Evolutionary conservation across 1,284 basidiomycete species (phyloP).

Genomic region (Bondarzewia mesenterica): DNA sequence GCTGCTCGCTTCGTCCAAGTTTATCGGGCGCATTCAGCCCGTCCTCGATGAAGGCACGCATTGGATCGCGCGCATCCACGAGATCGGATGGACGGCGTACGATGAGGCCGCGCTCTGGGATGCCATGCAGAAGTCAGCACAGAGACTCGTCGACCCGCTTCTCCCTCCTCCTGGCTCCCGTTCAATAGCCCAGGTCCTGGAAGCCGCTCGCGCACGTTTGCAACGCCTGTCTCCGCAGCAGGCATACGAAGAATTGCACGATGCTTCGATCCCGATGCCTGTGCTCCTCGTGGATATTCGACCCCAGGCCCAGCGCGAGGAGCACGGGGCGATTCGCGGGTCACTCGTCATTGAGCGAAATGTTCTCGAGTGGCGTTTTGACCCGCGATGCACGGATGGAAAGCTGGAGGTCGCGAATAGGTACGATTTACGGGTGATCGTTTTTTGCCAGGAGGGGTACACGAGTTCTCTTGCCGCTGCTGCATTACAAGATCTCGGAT

Average conservation of each 20-base stretch:
- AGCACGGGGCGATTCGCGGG: slow-evolving; percentile 50
- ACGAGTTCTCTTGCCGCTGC: slow-evolving; percentile 64
- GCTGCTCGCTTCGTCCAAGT: slow-evolving; percentile 55
- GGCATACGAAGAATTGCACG: slow-evolving; percentile 51
- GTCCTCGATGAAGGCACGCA: slow-evolving; percentile 24
- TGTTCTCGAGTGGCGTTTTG: slow-evolving; percentile 67
- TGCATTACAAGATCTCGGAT: slow-evolving; percentile 54
- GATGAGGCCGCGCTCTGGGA: slow-evolving; percentile 61
- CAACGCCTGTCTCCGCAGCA: slow-evolving; percentile 53
- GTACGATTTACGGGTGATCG: slow-evolving; percentile 61
- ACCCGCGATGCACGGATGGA: slow-evolving; percentile 45
- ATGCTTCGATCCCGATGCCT: slow-evolving; percentile 42
- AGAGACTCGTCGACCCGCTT: slow-evolving; percentile 49
- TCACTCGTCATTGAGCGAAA: slow-evolving; percentile 63
- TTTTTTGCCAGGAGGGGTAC: slow-evolving; percentile 66
- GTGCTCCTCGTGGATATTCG: slow-evolving; percentile 73
- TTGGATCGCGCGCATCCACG: slow-evolving; percentile 41
- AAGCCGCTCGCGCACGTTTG: slow-evolving; percentile 48
- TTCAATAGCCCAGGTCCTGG: slow-evolving; percentile 46
- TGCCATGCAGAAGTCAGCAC: slow-evolving; percentile 50
- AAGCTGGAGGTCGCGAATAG: slow-evolving; percentile 56
- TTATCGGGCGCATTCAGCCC: slow-evolving; percentile 44
- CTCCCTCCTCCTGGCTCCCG: slow-evolving; percentile 54
- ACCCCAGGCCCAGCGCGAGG: slow-evolving; percentile 44
- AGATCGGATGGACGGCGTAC: slow-evolving; percentile 42